phyloP scores from a whole-genome alignment of 495 filamentous ascomycete genomes.

The Xylaria flabelliformis region DNA sequence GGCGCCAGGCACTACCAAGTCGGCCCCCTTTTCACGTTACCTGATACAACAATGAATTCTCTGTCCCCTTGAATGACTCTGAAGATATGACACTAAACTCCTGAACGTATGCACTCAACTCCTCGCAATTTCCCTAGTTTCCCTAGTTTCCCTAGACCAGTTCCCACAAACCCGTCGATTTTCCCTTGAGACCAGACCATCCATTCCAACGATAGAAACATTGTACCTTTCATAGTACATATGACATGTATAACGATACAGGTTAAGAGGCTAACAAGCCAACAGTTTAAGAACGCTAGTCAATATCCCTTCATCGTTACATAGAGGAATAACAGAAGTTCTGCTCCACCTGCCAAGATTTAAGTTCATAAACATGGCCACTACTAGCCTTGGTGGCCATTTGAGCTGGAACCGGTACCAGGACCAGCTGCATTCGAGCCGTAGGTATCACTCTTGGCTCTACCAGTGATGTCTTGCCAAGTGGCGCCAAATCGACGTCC shows the following conservation, averaged over 20 bases:
- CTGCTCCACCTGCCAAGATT: not conserved
- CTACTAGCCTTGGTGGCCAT: not conserved
- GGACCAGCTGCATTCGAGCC: not conserved
- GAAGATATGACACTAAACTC: not conserved
- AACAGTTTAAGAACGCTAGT: not conserved
- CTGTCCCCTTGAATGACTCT: not conserved
- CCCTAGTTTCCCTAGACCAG: not conserved
- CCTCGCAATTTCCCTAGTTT: conserved; percentile 22
- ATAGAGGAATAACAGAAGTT: not conserved
- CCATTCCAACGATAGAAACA: not conserved
- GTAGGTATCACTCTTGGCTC: conserved; percentile 30
- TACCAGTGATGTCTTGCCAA: conserved; percentile 84
- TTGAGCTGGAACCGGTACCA: conserved; percentile 19
- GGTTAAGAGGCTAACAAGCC: not conserved
- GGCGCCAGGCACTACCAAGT: too few relatives aligned
- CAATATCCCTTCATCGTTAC: not conserved
- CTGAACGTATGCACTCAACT: conserved; percentile 10
- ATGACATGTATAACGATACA: not conserved
- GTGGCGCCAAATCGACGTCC: conserved; percentile 80
- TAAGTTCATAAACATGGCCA: not conserved
- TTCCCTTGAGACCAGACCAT: not conserved
- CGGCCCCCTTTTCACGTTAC: too few relatives aligned
- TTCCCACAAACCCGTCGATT: not conserved
- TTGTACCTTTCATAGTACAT: conserved; percentile 17
- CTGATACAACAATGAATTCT: not conserved